Evolutionary conservation across 495 filamentous ascomycete species (phyloP), one percentile per base, ranked within the genome.

Genomic region (Penicillium manginii): DNA sequence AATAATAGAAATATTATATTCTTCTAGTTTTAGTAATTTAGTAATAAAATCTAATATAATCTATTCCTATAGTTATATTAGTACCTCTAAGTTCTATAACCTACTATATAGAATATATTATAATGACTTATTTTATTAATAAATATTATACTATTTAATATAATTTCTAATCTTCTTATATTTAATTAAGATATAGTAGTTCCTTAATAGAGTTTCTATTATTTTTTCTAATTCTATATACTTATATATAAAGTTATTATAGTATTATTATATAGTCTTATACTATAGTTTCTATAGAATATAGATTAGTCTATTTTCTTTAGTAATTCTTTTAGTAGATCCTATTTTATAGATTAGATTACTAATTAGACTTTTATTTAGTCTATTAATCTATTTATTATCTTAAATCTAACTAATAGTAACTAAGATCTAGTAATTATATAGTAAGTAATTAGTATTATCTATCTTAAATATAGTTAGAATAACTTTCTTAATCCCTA

Each of bases 51-150:
- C n/a, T n/a, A n/a, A n/a, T n/a, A n/a, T n/a, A n/a, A n/a, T n/a
- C n/a, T n/a, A n/a, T n/a, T 57, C 21, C 57, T 47, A 69, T n/a
- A 45, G 52, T 1, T 46, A 1, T 26, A 19, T 57, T 14, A 59
- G 54, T 53, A 48, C 7, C 26, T 52, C 40, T 12, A 50, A 18
- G 0, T 58, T 45, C 31, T 65, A 33, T 17, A 69, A 52, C 15
- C n/a, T n/a, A n/a, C n/a, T n/a, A n/a, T n/a, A n/a, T n/a, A n/a
- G n/a, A n/a, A n/a, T n/a, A n/a, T n/a, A n/a, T n/a, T n/a, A n/a
- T n/a, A n/a, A n/a, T n/a, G n/a, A n/a, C n/a, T n/a, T n/a, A n/a
- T n/a, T n/a, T n/a, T n/a, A n/a, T n/a, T n/a, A n/a, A n/a, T n/a
- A n/a, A n/a, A n/a, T n/a, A n/a, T n/a, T n/a, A n/a, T n/a, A n/a